phyloP scores from a whole-genome alignment of 805 yeast genomes.

The Dipodascus geniculatus region DNA sequence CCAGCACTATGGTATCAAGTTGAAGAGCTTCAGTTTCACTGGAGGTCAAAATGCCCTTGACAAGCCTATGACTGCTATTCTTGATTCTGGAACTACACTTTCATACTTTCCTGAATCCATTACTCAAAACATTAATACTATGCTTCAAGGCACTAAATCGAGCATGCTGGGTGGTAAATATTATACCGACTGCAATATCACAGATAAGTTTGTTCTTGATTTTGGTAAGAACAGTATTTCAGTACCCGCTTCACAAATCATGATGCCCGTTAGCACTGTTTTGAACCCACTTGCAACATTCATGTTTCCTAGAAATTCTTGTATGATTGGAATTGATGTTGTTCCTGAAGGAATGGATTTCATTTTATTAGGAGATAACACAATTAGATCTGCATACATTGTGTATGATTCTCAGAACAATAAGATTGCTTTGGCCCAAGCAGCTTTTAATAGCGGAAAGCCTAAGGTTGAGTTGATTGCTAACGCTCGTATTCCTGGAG shows the following conservation, averaged over 20 bases:
- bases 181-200: constrained; percentile 28
- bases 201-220: constrained; percentile 19
- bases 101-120: constrained; percentile 35
- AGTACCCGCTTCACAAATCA: constrained; percentile 24
- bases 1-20: constrained; percentile 23
- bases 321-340: constrained; percentile 21
- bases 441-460: neutral
- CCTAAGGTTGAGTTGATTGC: neutral
- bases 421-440: neutral
- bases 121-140: constrained; percentile 22
- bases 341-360: constrained; percentile 24
- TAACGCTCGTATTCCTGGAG: constrained; percentile 1
- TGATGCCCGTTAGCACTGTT: constrained; percentile 25
- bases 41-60: constrained; percentile 11
- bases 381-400: constrained; percentile 47
- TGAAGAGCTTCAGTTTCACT: constrained; percentile 16
- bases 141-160: constrained; percentile 29
- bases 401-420: constrained; percentile 35
- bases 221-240: constrained; percentile 20
- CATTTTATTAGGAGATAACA: constrained; percentile 46
- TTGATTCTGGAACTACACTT: constrained; percentile 48
- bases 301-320: constrained; percentile 26
- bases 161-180: constrained; percentile 24
- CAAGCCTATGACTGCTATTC: constrained; percentile 27
- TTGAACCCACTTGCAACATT: constrained; percentile 20